Evolutionary conservation across 2,329 filamentous ascomycete genomes (phyloP).

Genomic region (Cladophialophora psammophila): DNA sequence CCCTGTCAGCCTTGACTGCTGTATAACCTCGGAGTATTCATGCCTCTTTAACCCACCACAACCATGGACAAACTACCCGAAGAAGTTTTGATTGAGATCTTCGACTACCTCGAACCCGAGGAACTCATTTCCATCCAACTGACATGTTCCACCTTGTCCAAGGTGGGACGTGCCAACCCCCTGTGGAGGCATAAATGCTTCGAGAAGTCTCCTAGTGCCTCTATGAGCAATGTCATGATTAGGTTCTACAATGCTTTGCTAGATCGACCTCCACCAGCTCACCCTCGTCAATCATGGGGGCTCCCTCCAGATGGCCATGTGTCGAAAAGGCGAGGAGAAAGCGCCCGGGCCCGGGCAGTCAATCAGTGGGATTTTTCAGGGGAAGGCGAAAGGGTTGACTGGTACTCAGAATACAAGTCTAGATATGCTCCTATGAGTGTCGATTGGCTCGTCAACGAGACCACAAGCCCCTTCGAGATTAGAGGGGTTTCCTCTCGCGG

Average conservation of each 20-base stretch:
- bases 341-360: conserved; percentile 64
- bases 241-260: conserved; percentile 44
- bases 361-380: conserved; percentile 86
- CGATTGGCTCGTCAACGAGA: conserved; percentile 73
- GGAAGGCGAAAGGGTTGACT: conserved; percentile 74
- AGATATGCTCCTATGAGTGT: conserved; percentile 76
- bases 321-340: conserved; percentile 42
- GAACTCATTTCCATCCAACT: conserved; percentile 74
- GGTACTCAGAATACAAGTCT: conserved; percentile 90
- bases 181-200: conserved; percentile 82
- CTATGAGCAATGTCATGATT: conserved; percentile 39
- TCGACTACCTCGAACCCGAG: conserved; percentile 55
- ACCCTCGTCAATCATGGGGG: conserved; percentile 10
- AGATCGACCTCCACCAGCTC: conserved; percentile 36
- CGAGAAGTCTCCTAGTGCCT: conserved; percentile 71
- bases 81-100: conserved; percentile 69
- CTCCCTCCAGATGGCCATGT: conserved; percentile 13
- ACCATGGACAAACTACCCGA: conserved; percentile 65
- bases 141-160: conserved; percentile 70
- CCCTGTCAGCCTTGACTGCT: neutral
- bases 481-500: conserved; percentile 45
- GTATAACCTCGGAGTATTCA: neutral
- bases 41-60: neutral
- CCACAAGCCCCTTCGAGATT: conserved; percentile 48
- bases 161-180: conserved; percentile 73